phyloP scores from a whole-genome alignment of 2,329 filamentous ascomycete species.

The Fusarium verrucosum region DNA sequence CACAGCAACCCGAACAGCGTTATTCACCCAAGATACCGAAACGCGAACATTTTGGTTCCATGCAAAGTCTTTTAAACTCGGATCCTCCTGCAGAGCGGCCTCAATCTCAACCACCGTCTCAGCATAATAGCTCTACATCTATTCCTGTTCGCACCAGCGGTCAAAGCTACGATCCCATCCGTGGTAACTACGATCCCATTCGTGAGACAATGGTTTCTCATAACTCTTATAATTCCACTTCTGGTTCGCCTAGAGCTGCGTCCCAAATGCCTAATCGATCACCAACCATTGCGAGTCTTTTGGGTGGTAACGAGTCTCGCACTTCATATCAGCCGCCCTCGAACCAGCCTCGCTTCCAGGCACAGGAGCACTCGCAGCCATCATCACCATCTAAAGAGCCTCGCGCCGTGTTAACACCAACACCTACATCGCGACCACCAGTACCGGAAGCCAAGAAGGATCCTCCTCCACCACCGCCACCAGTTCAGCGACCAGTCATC shows the following conservation, averaged over 20 bases:
- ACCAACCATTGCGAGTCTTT: conserved; percentile 89
- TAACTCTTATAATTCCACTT: conserved; percentile 57
- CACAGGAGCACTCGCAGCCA: conserved; percentile 53
- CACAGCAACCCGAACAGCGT: conserved; percentile 45
- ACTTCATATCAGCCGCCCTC: conserved; percentile 40
- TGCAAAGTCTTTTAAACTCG: conserved; percentile 66
- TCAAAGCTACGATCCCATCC: conserved; percentile 89
- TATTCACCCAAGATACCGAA: conserved; percentile 59
- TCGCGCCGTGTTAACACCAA: conserved; percentile 47
- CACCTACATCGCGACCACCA: conserved; percentile 47
- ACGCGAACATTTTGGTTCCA: conserved; percentile 62
- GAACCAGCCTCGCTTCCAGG: conserved; percentile 46
- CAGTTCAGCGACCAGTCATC: conserved; percentile 48
- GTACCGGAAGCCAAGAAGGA: conserved; percentile 53
- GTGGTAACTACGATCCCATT: conserved; percentile 75
- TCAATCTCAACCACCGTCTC: conserved; percentile 35
- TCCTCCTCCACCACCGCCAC: conserved; percentile 48
- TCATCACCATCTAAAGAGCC: conserved; percentile 56
- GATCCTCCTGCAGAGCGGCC: conserved; percentile 48
- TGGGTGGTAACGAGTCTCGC: conserved; percentile 57
- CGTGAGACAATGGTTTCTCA: conserved; percentile 68
- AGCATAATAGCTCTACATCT: conserved; percentile 54
- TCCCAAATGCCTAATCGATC: conserved; percentile 61
- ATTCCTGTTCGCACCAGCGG: conserved; percentile 71
- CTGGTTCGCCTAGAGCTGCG: conserved; percentile 60